Conservation (phyloP, 1,139 yeast genomes). For the Pichia sp. region DNA sequence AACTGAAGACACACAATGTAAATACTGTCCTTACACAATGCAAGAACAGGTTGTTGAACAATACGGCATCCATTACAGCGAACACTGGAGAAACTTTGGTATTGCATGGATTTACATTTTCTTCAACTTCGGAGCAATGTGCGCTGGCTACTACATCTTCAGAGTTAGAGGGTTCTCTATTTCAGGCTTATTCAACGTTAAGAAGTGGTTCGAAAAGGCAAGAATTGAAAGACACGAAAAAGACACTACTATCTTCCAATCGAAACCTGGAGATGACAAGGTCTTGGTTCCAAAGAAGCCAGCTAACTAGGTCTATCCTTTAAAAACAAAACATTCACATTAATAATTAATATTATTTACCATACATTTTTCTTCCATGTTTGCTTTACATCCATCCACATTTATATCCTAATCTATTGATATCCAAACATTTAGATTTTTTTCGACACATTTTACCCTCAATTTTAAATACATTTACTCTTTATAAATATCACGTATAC, state of each 20-base stretch:
- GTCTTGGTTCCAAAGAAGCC: slow-evolving; percentile 29
- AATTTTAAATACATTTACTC: slow-evolving; percentile 3
- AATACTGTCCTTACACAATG: slow-evolving; percentile 36
- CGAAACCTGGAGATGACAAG: slow-evolving; percentile 36
- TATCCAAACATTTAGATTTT: background rate
- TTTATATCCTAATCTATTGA: slow-evolving; percentile 1
- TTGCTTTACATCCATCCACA: background rate
- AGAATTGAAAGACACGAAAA: slow-evolving; percentile 39
- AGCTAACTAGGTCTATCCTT: slow-evolving; percentile 1
- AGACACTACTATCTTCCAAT: slow-evolving; percentile 37
- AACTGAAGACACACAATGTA: slow-evolving; percentile 50
- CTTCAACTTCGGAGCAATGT: slow-evolving; percentile 49
- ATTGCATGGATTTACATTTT: slow-evolving; percentile 48
- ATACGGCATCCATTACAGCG: slow-evolving; percentile 42
- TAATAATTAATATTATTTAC: background rate
- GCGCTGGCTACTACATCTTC: slow-evolving; percentile 28
- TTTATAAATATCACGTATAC: background rate
- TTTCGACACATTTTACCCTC: slow-evolving; percentile 3
- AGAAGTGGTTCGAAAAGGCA: slow-evolving; percentile 24
- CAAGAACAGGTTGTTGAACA: slow-evolving; percentile 37
- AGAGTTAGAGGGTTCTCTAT: slow-evolving; percentile 28
- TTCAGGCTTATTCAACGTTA: slow-evolving; percentile 21
- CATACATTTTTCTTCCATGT: background rate
- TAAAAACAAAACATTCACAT: background rate
- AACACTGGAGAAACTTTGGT: slow-evolving; percentile 70